phyloP scores from a whole-genome alignment of 768 basidiomycete species.

The Phylloporus arenicola region DNA sequence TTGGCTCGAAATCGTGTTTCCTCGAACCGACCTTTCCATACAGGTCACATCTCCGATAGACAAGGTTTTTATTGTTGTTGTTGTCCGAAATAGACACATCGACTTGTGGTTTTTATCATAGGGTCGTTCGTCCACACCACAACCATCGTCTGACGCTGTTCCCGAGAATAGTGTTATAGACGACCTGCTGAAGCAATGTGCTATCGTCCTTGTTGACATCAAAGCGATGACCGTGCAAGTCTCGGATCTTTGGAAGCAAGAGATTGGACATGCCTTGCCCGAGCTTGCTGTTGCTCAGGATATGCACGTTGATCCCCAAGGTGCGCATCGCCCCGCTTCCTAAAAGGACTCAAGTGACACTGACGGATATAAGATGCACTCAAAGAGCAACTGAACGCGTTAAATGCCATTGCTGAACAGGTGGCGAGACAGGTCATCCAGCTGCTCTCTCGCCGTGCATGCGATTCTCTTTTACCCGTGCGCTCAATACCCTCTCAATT shows the following conservation, averaged over 20 bases:
- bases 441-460: slow-evolving; percentile 75
- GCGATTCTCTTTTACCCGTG: slow-evolving; percentile 78
- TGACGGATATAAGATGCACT: slow-evolving; percentile 45
- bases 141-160: slow-evolving; percentile 41
- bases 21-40: slow-evolving; percentile 36
- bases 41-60: slow-evolving; percentile 34
- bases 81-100: slow-evolving; percentile 1
- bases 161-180: slow-evolving; percentile 56
- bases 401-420: slow-evolving; percentile 50
- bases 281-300: slow-evolving; percentile 33
- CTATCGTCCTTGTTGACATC: slow-evolving; percentile 66
- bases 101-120: slow-evolving; percentile 18
- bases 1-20: slow-evolving; percentile 65
- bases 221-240: slow-evolving; percentile 49
- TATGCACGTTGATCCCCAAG: slow-evolving; percentile 41
- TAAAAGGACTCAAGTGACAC: neutral
- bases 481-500: slow-evolving; percentile 88
- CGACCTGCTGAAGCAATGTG: slow-evolving; percentile 63
- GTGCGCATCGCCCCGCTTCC: slow-evolving; percentile 31
- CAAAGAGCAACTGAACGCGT: slow-evolving; percentile 41
- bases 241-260: slow-evolving; percentile 59
- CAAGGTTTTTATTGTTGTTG: slow-evolving; percentile 27
- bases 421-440: slow-evolving; percentile 59
- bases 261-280: slow-evolving; percentile 59
- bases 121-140: slow-evolving; percentile 51